These are phyloP conservation scores for Sporothrix pallida DNA, from an alignment of 2,329 filamentous ascomycete species.

Conservation along the genomic window DNA sequence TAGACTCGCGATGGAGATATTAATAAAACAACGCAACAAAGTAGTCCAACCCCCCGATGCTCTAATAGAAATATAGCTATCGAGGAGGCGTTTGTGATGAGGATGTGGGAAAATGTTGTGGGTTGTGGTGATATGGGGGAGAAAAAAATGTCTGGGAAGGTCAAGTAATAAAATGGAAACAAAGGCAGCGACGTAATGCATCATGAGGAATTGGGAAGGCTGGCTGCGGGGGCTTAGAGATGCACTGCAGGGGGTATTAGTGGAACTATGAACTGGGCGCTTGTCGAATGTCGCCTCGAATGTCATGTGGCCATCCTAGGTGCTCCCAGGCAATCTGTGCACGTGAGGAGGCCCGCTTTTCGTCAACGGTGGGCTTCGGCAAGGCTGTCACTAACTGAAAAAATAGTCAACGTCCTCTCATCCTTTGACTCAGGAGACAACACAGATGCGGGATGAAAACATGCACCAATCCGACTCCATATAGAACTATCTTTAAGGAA, in stretches of 20 bases:
- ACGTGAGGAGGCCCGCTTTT: slow-evolving; percentile 27
- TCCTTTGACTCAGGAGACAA: neutral
- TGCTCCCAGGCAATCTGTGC: slow-evolving; percentile 1
- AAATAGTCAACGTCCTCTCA: neutral
- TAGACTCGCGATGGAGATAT: slow-evolving; percentile 18
- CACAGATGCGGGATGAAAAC: too few relatives aligned
- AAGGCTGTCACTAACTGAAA: slow-evolving; percentile 13
- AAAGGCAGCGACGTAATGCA: slow-evolving; percentile 26
- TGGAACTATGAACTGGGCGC: neutral
- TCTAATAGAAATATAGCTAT: neutral
- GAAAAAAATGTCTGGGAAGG: neutral
- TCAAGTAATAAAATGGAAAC: neutral
- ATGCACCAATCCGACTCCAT: too few relatives aligned
- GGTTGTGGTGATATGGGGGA: neutral
- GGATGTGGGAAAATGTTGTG: neutral
- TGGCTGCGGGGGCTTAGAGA: slow-evolving; percentile 32
- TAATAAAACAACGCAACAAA: neutral
- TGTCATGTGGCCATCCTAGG: neutral
- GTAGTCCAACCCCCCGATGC: slow-evolving; percentile 9
- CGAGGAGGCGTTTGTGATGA: neutral
- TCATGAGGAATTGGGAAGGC: slow-evolving; percentile 30
- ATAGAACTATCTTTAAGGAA: too few relatives aligned
- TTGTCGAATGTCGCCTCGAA: neutral
- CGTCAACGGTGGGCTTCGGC: slow-evolving; percentile 8
- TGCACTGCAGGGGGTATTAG: neutral